Base-by-base conservation (phyloP, 768 basidiomycete species). In the Mycena epipterygia region DNA sequence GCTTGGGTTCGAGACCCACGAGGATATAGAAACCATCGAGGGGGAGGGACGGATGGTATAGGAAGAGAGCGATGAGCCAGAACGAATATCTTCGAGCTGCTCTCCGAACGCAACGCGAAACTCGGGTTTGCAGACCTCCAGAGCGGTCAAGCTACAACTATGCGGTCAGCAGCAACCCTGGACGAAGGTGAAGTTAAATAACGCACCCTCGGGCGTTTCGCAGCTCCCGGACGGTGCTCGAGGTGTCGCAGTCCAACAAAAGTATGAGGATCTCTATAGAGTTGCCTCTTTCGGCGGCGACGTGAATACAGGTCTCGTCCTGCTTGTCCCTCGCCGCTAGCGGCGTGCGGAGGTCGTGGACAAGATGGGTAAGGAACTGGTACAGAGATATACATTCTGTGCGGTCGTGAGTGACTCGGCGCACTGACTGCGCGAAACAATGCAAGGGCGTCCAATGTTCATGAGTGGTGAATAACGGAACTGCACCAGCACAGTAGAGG, bases 261-360 rank as follows among this genome's bases (percentile, higher is more conserved):
- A 91, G 86, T 61, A 84, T 82, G 46, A 94, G 79, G 23, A 94
- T 79, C 61, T 91, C 89, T 23, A 90, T 80, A 79, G 87, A 92
- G 63, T 86, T 82, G 52, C 93, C 93, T 72, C 89, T 88, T 75
- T 93, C 92, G 16, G 93, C 93, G 53, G 93, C 93, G 68, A 93
- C 82, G 82, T 95, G 93, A 56, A 95, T 84, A 82, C 92, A 93
- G 4, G 93, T 94, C 76, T 95, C 93, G 72, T 89, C 89, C 61
- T 90, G 80, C 71, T 81, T 87, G 78, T 94, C 92, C 52, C 84
- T 81, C 23, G 93, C 91, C 32, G 88, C 84, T 46, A 95, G 77
- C 0, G 93, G 93, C 8, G 91, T 90, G 33, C 87, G 89, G 33
- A 94, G 88, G 76, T 93, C 90, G 64, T 84, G 83, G 41, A 94